These are phyloP conservation scores for Excoecaria cochinchinensis DNA, from an alignment of 345 rosid genomes.

Conservation along the genomic window DNA sequence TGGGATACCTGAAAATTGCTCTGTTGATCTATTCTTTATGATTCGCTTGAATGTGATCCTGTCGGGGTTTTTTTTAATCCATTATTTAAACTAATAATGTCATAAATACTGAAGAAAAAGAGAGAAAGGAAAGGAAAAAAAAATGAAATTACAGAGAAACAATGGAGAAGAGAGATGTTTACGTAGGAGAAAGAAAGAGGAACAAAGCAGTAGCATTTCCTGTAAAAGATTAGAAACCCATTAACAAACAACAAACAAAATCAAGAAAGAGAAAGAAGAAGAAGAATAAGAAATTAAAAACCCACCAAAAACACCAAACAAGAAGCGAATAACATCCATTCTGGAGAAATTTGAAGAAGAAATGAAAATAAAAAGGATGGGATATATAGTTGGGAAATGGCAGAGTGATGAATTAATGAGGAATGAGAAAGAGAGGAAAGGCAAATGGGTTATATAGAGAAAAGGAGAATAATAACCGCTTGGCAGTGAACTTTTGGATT, in stretches of 20 bases:
- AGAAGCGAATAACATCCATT: conserved; percentile 69
- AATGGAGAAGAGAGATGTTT: conserved; percentile 5
- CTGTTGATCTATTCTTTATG: conserved; percentile 59
- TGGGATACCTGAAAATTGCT: conserved; percentile 96
- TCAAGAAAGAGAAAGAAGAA: conserved; percentile 5
- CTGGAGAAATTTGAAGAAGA: neutral
- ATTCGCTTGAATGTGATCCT: conserved; percentile 95
- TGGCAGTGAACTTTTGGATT: neutral
- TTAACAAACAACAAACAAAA: neutral
- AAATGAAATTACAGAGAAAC: neutral
- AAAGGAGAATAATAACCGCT: neutral
- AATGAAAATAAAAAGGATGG: neutral
- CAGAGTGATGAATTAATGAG: neutral
- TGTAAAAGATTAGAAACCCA: conserved; percentile 30
- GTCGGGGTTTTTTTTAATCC: neutral
- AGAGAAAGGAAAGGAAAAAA: neutral
- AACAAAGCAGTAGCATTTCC: conserved; percentile 96
- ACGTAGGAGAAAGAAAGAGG: conserved; percentile 93
- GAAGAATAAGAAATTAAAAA: conserved; percentile 4
- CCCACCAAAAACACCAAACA: conserved; percentile 89
- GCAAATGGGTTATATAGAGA: neutral
- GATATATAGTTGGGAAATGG: neutral
- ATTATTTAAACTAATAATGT: neutral
- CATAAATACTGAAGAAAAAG: neutral
- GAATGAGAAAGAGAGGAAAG: neutral